Conservation (phyloP, 768 basidiomycete genomes). For the Leccinum rimulosum region DNA sequence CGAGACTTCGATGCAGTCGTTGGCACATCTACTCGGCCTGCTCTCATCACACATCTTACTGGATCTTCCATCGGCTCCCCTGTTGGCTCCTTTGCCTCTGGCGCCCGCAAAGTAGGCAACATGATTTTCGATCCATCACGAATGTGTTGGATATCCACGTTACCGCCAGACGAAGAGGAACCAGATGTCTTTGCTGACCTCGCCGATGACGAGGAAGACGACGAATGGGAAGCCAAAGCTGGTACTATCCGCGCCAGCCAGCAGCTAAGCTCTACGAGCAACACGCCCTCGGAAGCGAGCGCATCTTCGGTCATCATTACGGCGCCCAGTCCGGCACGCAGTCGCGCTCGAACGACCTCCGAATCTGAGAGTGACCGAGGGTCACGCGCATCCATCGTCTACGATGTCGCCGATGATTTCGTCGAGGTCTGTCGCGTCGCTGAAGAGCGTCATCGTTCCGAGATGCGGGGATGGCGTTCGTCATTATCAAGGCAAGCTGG, state of each 20-base stretch:
- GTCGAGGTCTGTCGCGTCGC: conserved; percentile 69
- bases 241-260: conserved; percentile 75
- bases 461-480: conserved; percentile 79
- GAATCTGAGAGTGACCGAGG: conserved; percentile 74
- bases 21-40: conserved; percentile 84
- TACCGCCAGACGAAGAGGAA: conserved; percentile 87
- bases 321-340: conserved; percentile 58
- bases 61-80: conserved; percentile 85
- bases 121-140: conserved; percentile 95
- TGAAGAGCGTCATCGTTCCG: conserved; percentile 77
- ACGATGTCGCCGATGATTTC: conserved; percentile 75
- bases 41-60: conserved; percentile 91
- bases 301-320: conserved; percentile 33
- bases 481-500: conserved; percentile 21
- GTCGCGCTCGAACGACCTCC: conserved; percentile 63
- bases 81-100: conserved; percentile 67
- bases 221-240: conserved; percentile 67
- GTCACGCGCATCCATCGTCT: conserved; percentile 75
- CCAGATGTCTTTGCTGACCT: conserved; percentile 94
- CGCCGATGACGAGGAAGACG: conserved; percentile 84
- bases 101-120: conserved; percentile 90
- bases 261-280: conserved; percentile 36
- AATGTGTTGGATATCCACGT: conserved; percentile 93
- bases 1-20: conserved; percentile 85
- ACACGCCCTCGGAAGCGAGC: conserved; percentile 29